Conservation (phyloP, 805 yeast genomes). For the Starmerella vitae region DNA sequence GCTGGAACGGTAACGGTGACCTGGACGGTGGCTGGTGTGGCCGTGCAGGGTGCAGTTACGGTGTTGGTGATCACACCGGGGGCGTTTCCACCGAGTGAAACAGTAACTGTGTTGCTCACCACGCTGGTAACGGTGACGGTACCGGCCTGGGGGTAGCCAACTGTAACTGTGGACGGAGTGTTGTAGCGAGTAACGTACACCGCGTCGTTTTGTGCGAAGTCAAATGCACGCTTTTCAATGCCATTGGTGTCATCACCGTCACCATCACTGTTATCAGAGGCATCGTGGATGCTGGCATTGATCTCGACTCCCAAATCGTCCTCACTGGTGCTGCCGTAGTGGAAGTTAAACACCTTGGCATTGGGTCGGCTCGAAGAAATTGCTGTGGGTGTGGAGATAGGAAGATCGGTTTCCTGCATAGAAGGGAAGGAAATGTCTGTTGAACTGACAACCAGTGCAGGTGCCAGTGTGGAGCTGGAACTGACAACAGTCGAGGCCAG, state of each 20-base stretch:
- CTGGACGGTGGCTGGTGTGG: background rate
- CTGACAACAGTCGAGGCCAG: background rate
- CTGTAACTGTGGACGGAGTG: background rate
- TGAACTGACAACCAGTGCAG: background rate
- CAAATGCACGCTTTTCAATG: background rate
- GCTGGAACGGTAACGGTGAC: background rate
- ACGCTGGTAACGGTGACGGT: background rate
- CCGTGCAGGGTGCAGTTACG: background rate
- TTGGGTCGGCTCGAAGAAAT: background rate
- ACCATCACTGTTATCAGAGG: background rate
- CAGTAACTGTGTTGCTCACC: background rate
- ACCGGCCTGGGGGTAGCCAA: background rate
- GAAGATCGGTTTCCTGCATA: too few relatives aligned
- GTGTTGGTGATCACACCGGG: background rate
- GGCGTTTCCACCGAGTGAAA: background rate
- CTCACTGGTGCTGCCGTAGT: conserved; percentile 2
- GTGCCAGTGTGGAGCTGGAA: background rate
- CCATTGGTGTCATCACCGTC: background rate
- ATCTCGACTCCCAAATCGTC: conserved; percentile 11
- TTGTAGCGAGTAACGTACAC: background rate
- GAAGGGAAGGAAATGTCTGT: too few relatives aligned
- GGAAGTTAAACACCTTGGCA: conserved; percentile 3
- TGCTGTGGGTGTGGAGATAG: too few relatives aligned
- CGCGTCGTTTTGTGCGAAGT: background rate
- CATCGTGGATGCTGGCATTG: background rate